phyloP scores from a whole-genome alignment of 306 rosid genomes.

The Dalbergia cochinchinensis region DNA sequence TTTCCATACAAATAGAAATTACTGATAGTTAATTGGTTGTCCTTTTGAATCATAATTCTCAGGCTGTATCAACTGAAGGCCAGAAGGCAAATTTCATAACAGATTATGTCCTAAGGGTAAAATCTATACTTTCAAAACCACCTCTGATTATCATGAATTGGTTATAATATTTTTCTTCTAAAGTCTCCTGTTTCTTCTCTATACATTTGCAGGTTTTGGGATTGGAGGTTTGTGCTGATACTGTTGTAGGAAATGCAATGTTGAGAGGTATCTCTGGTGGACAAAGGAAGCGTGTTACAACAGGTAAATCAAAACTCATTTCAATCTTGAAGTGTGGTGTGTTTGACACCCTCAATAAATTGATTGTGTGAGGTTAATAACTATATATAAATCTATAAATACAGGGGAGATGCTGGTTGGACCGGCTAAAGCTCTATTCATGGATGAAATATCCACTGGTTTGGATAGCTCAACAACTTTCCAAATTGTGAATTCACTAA shows the following conservation, averaged over 20 bases:
- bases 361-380: constrained; percentile 30
- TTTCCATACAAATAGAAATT: constrained; percentile 19
- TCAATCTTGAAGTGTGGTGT: not conserved
- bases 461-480: constrained; percentile 74
- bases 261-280: constrained; percentile 76
- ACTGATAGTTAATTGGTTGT: constrained; percentile 25
- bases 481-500: constrained; percentile 68
- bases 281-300: constrained; percentile 75
- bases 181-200: constrained; percentile 13
- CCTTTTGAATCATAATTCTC: constrained; percentile 39
- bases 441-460: constrained; percentile 79
- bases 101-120: constrained; percentile 82
- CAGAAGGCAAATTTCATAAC: constrained; percentile 76
- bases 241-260: constrained; percentile 64
- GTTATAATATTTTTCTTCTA: not conserved
- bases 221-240: constrained; percentile 69
- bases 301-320: constrained; percentile 51
- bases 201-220: constrained; percentile 61
- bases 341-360: constrained; percentile 23
- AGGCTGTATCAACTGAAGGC: constrained; percentile 81
- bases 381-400: not conserved
- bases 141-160: constrained; percentile 13
- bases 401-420: constrained; percentile 79
- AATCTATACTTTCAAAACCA: constrained; percentile 8
- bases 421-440: constrained; percentile 65